phyloP scores from a whole-genome alignment of 176 grass and related monocot genomes.

The Oryza australiensis region DNA sequence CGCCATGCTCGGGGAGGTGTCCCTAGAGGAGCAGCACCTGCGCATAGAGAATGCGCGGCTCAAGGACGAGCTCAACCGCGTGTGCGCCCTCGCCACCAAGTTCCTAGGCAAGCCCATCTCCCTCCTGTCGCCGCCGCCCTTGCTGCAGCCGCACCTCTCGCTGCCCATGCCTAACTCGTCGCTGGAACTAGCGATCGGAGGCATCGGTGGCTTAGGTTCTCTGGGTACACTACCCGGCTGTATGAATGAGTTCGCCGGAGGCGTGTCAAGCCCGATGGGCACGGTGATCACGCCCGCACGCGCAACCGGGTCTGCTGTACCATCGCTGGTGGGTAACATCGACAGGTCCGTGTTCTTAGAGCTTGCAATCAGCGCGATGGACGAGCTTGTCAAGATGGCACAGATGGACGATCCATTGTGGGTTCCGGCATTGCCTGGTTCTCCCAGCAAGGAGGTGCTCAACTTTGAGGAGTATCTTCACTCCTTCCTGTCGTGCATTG shows the following conservation, averaged over 20 bases:
- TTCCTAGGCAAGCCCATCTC: conserved; percentile 80
- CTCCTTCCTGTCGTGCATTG: conserved; percentile 56
- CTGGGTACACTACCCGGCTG: conserved; percentile 15
- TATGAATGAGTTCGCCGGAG: conserved; percentile 57
- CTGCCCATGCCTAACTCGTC: conserved; percentile 67
- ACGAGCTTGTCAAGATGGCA: conserved; percentile 92
- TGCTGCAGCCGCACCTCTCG: conserved; percentile 40
- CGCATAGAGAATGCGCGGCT: conserved; percentile 88
- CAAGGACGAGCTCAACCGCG: conserved; percentile 84
- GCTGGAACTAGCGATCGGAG: conserved; percentile 67
- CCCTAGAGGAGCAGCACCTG: conserved; percentile 91
- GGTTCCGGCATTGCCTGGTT: conserved; percentile 49
- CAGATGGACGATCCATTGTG: conserved; percentile 79
- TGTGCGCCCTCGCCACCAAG: conserved; percentile 75
- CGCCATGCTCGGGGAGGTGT: conserved; percentile 80
- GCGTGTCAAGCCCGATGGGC: conserved; percentile 56
- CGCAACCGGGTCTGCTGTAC: conserved; percentile 12
- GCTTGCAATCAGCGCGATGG: conserved; percentile 75
- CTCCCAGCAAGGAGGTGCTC: conserved; percentile 44
- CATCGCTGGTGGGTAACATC: conserved; percentile 31
- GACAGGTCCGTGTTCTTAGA: conserved; percentile 76
- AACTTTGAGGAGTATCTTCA: conserved; percentile 80
- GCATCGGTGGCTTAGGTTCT: conserved; percentile 49
- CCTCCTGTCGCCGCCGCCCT: neutral
- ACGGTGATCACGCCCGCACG: conserved; percentile 67